These are phyloP conservation scores for Gymnopilus dilepis DNA, from an alignment of 768 basidiomycete species.

Conservation along the genomic window DNA sequence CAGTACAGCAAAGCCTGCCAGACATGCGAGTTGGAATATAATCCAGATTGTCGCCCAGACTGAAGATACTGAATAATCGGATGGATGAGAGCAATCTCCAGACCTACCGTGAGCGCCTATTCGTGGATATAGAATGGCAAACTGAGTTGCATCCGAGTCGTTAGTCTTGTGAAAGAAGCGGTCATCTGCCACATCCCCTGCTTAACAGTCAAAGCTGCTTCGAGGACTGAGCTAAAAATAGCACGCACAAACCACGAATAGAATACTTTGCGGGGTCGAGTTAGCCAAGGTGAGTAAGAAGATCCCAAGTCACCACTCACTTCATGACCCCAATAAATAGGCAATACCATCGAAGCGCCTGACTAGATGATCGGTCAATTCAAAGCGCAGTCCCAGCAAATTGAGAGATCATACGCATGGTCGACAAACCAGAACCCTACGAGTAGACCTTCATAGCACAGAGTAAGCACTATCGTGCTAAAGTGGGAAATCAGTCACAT, in stretches of 20 bases:
- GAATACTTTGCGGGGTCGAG: constrained; percentile 50
- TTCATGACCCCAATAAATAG: constrained; percentile 87
- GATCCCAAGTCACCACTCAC: constrained; percentile 44
- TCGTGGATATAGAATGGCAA: constrained; percentile 72
- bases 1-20: constrained; percentile 79
- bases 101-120: constrained; percentile 74
- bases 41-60: constrained; percentile 92
- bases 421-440: constrained; percentile 96
- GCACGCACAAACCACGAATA: constrained; percentile 84
- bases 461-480: constrained; percentile 86
- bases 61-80: constrained; percentile 31
- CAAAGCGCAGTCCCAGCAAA: neutral
- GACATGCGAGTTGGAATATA: constrained; percentile 72
- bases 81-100: neutral
- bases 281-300: neutral
- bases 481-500: constrained; percentile 1
- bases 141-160: constrained; percentile 93
- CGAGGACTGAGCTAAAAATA: constrained; percentile 1
- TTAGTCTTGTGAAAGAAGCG: constrained; percentile 94
- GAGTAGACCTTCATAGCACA: constrained; percentile 83
- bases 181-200: constrained; percentile 95
- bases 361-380: constrained; percentile 43
- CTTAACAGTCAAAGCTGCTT: neutral
- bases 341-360: constrained; percentile 84
- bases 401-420: constrained; percentile 68